Percentiles rank a stretch among this genome's conserved stretches.
phyloP scores from a whole-genome alignment of 2,329 filamentous ascomycete genomes.

The Periconia sp. region DNA sequence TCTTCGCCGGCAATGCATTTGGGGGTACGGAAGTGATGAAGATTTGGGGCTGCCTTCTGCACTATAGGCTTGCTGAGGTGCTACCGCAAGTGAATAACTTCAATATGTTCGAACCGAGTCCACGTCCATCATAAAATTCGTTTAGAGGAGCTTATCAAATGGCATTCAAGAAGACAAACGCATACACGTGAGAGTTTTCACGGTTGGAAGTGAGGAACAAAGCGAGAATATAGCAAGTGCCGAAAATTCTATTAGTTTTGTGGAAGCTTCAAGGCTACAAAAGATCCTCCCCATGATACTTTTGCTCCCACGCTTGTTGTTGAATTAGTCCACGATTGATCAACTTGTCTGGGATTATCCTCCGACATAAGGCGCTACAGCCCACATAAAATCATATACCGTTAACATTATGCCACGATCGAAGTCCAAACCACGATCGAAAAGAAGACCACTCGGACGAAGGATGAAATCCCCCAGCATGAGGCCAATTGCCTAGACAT shows the following conservation, averaged over 20 bases:
- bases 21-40: too few relatives aligned
- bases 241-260: not conserved
- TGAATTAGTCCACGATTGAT: constrained; percentile 22
- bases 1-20: too few relatives aligned
- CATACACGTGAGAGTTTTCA: not conserved
- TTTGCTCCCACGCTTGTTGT: constrained; percentile 14
- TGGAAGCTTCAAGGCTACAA: constrained; percentile 24
- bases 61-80: too few relatives aligned
- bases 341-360: constrained; percentile 26
- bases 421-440: constrained; percentile 14
- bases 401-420: constrained; percentile 19
- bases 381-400: constrained; percentile 33
- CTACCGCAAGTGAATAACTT: too few relatives aligned
- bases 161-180: too few relatives aligned
- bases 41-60: too few relatives aligned
- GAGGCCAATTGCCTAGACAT: not conserved
- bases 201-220: not conserved
- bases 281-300: constrained; percentile 24
- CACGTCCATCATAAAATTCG: too few relatives aligned
- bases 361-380: constrained; percentile 19
- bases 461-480: not conserved
- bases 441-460: constrained; percentile 9
- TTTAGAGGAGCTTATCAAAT: too few relatives aligned
- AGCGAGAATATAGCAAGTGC: not conserved
- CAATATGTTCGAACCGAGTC: too few relatives aligned